Base-by-base conservation (phyloP, 306 rosid genomes). In the Lathyrus oleraceus region DNA sequence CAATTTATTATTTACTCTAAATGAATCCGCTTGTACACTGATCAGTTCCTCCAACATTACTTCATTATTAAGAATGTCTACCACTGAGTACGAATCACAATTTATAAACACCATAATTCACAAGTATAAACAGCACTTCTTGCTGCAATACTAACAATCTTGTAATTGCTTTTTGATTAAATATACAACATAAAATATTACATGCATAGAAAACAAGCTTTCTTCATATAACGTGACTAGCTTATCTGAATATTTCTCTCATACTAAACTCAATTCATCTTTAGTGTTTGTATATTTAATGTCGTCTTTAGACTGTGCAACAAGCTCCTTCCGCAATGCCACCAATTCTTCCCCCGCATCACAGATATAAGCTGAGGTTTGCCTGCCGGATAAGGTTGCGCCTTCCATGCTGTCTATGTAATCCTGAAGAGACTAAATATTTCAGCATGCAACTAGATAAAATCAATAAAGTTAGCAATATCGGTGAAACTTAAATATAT, bases 371-470 rank as follows among this genome's bases (percentile, higher is more conserved):
- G 99, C 88, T 11, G 96, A 87, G 38, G 99, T 84, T 84, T 87
- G 97, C 73, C 99, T 86, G 14, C 99, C 97, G 0, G 99, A 91
- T 76, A 94, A 80, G 30, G 99, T 94, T 81, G 99, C 99, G 17
- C 99, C 99, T 86, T 94, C 97, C 97, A 94, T 94, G 84, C 99
- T 94, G 79, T 94, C 99, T 80, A 91, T 91, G 85, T 94, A 94
- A 83, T 94, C 99, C 99, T 94, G 91, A 28, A 72, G 52, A 54
- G 32, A 61, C 28, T 3, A 30, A 42, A 36, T 30, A 60, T 63
- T 40, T 80, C 73, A 80, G 78, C 53, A 6, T 40, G 65, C 59
- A 44, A 64, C 70, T 40, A 32, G 9, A 32, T 32, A 6, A 32
- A 32, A 32, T n/a, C 60, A 16, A 69, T 48, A 56, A 48, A 65